Conservation (phyloP, 2,329 filamentous ascomycete species). For the Aspergillus sp. region DNA sequence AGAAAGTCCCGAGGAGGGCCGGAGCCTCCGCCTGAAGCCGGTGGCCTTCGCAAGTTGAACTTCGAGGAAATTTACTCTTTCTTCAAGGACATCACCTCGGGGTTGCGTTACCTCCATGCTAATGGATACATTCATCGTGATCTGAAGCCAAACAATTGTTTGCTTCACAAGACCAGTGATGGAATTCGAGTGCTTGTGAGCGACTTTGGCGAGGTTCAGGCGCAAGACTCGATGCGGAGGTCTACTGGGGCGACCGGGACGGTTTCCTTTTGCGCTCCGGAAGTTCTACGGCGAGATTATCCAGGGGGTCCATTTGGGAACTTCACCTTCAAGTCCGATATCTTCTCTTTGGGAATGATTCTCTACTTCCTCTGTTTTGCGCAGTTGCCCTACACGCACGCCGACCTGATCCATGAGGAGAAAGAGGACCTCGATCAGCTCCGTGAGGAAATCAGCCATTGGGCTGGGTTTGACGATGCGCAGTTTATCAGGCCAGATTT, state of each 20-base stretch:
- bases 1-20: conserved; percentile 76
- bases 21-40: conserved; percentile 61
- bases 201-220: conserved; percentile 96
- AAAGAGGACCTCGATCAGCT: conserved; percentile 86
- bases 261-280: conserved; percentile 95
- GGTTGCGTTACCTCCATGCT: conserved; percentile 82
- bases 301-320: conserved; percentile 76
- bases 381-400: conserved; percentile 78
- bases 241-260: conserved; percentile 94
- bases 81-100: conserved; percentile 92
- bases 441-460: conserved; percentile 79
- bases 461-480: conserved; percentile 83
- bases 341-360: conserved; percentile 99
- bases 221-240: conserved; percentile 75
- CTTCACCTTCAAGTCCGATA: conserved; percentile 94
- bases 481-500: conserved; percentile 75
- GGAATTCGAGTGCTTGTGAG: conserved; percentile 83
- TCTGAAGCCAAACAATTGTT: conserved; percentile 92
- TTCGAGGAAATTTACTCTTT: conserved; percentile 97
- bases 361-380: conserved; percentile 98
- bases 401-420: conserved; percentile 85
- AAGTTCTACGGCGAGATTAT: conserved; percentile 71
- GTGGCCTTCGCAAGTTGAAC: conserved; percentile 58
- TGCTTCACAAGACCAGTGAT: conserved; percentile 74
- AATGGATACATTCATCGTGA: conserved; percentile 96